Evolutionary conservation across 169 alveolate genomes (phyloP), one percentile per base, ranked within the genome.

Genomic region (Plasmodium yoelii): DNA sequence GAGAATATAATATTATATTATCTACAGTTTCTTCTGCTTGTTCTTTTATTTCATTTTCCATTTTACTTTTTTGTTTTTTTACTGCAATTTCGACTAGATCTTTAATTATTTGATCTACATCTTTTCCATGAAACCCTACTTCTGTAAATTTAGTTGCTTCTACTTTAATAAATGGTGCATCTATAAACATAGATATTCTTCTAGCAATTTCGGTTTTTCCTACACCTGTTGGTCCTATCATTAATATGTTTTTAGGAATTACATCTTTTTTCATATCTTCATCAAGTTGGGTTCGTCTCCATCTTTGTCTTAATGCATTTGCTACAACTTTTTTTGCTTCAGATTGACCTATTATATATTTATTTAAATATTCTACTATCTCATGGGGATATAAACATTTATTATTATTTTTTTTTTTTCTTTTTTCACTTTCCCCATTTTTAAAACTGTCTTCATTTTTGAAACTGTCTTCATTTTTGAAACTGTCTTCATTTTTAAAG

Each of bases 91-190:
- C 91, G 12, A 82, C 94, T 12, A 89, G 82, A 71, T 93, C 97
- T 63, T 91, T 92, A 42, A 96, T 92, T 7, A 96, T 96, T 34
- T 92, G 93, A 55, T 96, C 97, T 13, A 96, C 97, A 70, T 96
- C 98, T 28, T 95, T 75, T 0, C 98, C 98, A 84, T 96, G 98
- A 72, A 95, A 96, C 0, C 98, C 98, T 6, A 96, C 98, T 75
- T 97, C 98, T 1, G 98, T 97, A 92, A 95, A 97, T 49, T 94
- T 97, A 1, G 98, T 97, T 24, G 98, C 98, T 73, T 97, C 98
- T 9, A 94, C 98, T 88, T 95, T 94, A 22, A 95, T 74, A 90
- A 96, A 96, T 0, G 98, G 98, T 8, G 98, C 98, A 57, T 95
- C 95, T 6, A 94, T 92, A 24, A 94, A 91, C 90, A 92, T 88